Base-by-base conservation (phyloP, 345 rosid species). In the Rhodamnia argentea region DNA sequence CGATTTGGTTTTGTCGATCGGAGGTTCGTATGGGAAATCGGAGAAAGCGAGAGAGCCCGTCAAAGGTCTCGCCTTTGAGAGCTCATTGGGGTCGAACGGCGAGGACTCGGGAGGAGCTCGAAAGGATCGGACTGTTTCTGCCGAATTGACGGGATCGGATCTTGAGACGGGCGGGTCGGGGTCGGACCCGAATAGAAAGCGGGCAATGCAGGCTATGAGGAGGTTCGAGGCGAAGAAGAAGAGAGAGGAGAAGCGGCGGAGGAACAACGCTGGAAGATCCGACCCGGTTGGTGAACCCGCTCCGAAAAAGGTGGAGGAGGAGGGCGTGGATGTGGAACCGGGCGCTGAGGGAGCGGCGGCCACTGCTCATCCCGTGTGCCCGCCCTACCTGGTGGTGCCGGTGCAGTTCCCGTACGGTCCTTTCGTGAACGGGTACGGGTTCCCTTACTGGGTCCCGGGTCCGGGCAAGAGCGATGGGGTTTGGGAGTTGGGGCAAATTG, bases 1-100 rank as follows among this genome's bases (percentile, higher is more conserved):
- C 13, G 98, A 94, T 83, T 88, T 95, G 75, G 92, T 92, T 10
- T 91, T 94, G 82, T 95, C 96, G 10, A 87, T 93, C 0, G 95
- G 95, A 81, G 91, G 96, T 91, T 89, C 82, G 44, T 52, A 52
- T 44, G 44, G 52, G 58, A 83, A 13, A 27, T 37, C 81, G 24
- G 78, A 37, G 78, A 44, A 52, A 54, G n/a, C 52, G 29, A 52
- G 44, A 26, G 84, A 83, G 26, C 29, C 47, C 40, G 44, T 22
- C 1, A 51, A 84, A 24, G 87, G 52, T 27, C 40, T 15, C 37
- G 82, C 27, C 20, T 83, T 29, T 60, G 52, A 64, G 13, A 16
- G 78, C 12, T 6, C 81, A 23, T 37, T 70, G 81, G 47, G 81
- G 13, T 37, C 47, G 47, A 22, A 20, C 26, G 81, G 78, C 78